Percentiles rank a stretch among this genome's conserved stretches.
Conservation (phyloP, 331 rosid species). For the Stylosanthes scabra region DNA sequence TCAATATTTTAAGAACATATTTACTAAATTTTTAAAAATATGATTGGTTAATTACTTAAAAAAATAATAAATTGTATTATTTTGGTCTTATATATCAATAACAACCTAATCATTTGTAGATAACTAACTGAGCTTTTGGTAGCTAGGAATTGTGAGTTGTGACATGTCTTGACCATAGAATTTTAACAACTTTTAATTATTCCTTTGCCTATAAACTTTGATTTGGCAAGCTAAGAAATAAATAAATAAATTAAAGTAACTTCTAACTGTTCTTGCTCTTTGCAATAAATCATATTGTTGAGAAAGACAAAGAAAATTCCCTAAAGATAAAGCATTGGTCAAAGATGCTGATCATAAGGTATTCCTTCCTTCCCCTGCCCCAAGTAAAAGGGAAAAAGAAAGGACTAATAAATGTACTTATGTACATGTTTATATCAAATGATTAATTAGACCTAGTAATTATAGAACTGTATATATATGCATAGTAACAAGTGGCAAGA, state of each 20-base stretch:
- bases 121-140: not conserved
- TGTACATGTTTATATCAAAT: not conserved
- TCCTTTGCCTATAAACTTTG: not conserved
- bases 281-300: constrained; percentile 26
- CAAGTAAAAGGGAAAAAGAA: constrained; percentile 4
- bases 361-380: constrained; percentile 8
- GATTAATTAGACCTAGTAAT: not conserved
- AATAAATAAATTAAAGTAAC: not conserved
- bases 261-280: not conserved
- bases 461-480: too few species aligned
- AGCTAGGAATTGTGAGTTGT: not conserved
- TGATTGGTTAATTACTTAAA: too few species aligned
- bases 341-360: constrained; percentile 26
- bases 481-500: too few species aligned
- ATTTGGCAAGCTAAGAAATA: not conserved
- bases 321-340: constrained; percentile 28
- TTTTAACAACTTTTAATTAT: constrained; percentile 18
- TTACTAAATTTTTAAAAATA: too few species aligned
- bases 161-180: constrained; percentile 1
- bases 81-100: too few species aligned
- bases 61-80: too few species aligned
- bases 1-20: too few species aligned
- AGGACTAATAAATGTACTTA: not conserved
- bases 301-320: constrained; percentile 23
- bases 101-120: constrained; percentile 5